Conservation (phyloP, 805 yeast species). For the Pichia pseudocactophila region DNA sequence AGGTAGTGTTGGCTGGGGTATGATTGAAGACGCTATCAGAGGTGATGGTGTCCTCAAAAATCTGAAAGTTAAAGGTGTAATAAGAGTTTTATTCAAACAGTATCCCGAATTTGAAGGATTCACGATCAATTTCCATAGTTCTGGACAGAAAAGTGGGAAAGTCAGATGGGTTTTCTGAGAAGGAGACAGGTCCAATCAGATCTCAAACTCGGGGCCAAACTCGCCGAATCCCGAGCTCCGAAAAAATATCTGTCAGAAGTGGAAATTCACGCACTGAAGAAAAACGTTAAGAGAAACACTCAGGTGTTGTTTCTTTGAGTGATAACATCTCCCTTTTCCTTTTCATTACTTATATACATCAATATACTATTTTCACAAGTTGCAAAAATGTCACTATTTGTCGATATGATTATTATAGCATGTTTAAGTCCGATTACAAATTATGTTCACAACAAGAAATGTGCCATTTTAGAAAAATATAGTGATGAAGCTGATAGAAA, state of each 20-base stretch:
- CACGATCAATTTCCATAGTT: conserved; percentile 32
- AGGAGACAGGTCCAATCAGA: conserved; percentile 9
- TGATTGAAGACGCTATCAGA: conserved; percentile 41
- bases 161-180: neutral
- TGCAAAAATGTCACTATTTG: conserved; percentile 10
- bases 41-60: conserved; percentile 39
- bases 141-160: conserved; percentile 2
- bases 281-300: neutral
- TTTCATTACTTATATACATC: too few species aligned
- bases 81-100: conserved; percentile 32
- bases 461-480: conserved; percentile 10
- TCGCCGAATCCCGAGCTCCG: neutral
- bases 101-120: conserved; percentile 24
- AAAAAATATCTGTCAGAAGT: too few species aligned
- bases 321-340: too few species aligned
- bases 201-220: conserved; percentile 27
- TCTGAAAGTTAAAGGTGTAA: conserved; percentile 31
- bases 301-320: too few species aligned
- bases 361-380: too few species aligned
- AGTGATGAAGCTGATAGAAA: conserved; percentile 10
- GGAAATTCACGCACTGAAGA: neutral
- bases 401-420: conserved; percentile 14
- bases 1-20: conserved; percentile 38
- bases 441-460: conserved; percentile 13
- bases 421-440: conserved; percentile 10